phyloP scores from a whole-genome alignment of 257 asterid species.

The Gentiana macrophylla region DNA sequence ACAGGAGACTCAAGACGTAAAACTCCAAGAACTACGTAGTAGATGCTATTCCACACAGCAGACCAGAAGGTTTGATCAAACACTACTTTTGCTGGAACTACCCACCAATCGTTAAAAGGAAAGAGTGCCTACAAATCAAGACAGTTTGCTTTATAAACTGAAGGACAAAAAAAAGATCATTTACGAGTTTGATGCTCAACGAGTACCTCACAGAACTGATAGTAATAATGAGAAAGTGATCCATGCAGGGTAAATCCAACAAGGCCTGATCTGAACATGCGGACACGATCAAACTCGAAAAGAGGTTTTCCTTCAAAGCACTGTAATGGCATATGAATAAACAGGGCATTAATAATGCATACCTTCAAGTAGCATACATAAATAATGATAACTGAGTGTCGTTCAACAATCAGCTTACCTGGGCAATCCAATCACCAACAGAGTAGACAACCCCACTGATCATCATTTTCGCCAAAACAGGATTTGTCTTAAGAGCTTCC shows the following conservation, averaged over 20 bases:
- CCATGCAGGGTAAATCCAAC: constrained; percentile 74
- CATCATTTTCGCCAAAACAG: constrained; percentile 74
- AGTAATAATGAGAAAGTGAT: constrained; percentile 82
- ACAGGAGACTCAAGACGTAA: constrained; percentile 67
- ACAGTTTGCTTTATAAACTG: background rate
- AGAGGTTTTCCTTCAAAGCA: constrained; percentile 87
- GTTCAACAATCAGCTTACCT: constrained; percentile 31
- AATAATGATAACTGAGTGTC: background rate
- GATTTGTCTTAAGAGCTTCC: constrained; percentile 73
- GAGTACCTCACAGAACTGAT: constrained; percentile 77
- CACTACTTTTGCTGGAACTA: constrained; percentile 75
- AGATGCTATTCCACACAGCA: constrained; percentile 82
- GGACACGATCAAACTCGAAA: constrained; percentile 62
- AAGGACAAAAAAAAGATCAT: background rate
- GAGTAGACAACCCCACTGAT: constrained; percentile 87
- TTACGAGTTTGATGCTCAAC: background rate
- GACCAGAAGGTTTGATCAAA: constrained; percentile 84
- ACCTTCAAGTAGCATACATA: background rate
- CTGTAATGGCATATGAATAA: constrained; percentile 20
- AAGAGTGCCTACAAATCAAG: constrained; percentile 48
- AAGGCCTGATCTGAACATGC: constrained; percentile 73
- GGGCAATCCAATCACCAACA: constrained; percentile 85
- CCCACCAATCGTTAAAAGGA: constrained; percentile 89
- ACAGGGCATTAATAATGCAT: background rate
- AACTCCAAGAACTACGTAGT: constrained; percentile 51